Conservation (phyloP, 2,329 filamentous ascomycete genomes). For the Keithomyces neogunnii region DNA sequence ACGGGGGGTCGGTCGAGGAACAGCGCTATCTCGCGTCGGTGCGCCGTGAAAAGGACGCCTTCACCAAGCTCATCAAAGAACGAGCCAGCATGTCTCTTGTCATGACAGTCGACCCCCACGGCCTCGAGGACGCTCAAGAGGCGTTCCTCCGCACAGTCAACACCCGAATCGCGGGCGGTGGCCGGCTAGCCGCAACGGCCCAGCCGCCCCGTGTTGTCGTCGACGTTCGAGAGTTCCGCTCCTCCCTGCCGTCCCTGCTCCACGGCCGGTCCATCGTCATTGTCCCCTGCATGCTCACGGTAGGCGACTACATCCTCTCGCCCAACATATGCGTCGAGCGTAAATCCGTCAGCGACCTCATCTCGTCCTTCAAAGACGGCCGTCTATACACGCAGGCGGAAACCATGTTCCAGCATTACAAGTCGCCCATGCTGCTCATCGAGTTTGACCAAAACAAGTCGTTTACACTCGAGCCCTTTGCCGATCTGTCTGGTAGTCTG, state of each 20-base stretch:
- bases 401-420: conserved; percentile 91
- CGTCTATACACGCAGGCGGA: conserved; percentile 88
- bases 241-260: conserved; percentile 80
- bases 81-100: conserved; percentile 88
- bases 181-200: conserved; percentile 72
- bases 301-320: conserved; percentile 91
- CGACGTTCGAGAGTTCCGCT: conserved; percentile 93
- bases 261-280: conserved; percentile 84
- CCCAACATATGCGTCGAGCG: conserved; percentile 89
- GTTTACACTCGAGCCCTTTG: conserved; percentile 83
- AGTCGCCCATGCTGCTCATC: conserved; percentile 81
- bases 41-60: conserved; percentile 91
- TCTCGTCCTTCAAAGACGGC: conserved; percentile 85
- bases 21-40: conserved; percentile 85
- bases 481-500: conserved; percentile 55
- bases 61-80: conserved; percentile 90
- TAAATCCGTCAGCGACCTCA: conserved; percentile 85
- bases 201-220: conserved; percentile 86
- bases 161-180: conserved; percentile 91
- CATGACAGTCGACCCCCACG: conserved; percentile 62
- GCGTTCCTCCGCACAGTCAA: conserved; percentile 91
- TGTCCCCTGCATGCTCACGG: conserved; percentile 90
- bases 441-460: conserved; percentile 97
- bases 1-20: conserved; percentile 89
- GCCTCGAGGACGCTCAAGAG: conserved; percentile 75